Percentiles rank a stretch among this genome's conserved stretches.
Evolutionary conservation across 345 rosid species (phyloP).

Genomic region (Leavenworthia alabamica): DNA sequence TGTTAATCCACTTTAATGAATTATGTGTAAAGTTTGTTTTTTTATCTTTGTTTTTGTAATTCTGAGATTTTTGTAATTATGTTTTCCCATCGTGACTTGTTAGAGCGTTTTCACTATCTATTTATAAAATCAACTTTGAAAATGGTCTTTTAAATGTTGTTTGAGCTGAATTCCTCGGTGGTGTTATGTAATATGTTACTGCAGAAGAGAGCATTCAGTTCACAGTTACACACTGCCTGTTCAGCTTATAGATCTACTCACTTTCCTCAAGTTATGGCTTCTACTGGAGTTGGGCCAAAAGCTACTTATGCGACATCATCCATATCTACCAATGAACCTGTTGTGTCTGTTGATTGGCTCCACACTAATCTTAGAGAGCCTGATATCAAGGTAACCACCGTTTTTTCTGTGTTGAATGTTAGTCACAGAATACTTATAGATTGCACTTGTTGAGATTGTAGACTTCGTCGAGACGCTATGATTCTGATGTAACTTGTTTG

Average conservation of each 20-base stretch:
- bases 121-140: neutral
- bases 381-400: constrained; percentile 53
- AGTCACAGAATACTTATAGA: neutral
- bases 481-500: neutral
- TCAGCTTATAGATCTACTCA: constrained; percentile 22
- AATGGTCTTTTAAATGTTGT: neutral
- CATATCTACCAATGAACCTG: constrained; percentile 51
- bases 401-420: neutral
- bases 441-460: neutral
- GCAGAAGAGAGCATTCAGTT: constrained; percentile 44
- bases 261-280: constrained; percentile 50
- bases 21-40: neutral
- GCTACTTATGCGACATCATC: constrained; percentile 43
- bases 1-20: neutral
- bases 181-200: neutral
- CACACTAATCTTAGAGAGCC: constrained; percentile 62
- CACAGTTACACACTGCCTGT: constrained; percentile 17
- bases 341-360: constrained; percentile 95
- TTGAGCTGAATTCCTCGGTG: constrained; percentile 5
- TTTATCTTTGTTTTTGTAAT: neutral
- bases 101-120: neutral
- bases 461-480: neutral
- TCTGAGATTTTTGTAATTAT: neutral
- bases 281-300: constrained; percentile 33
- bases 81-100: neutral